Base-by-base conservation (phyloP, 1,284 basidiomycete species). In the Ceratorhiza oryzae-sativae region DNA sequence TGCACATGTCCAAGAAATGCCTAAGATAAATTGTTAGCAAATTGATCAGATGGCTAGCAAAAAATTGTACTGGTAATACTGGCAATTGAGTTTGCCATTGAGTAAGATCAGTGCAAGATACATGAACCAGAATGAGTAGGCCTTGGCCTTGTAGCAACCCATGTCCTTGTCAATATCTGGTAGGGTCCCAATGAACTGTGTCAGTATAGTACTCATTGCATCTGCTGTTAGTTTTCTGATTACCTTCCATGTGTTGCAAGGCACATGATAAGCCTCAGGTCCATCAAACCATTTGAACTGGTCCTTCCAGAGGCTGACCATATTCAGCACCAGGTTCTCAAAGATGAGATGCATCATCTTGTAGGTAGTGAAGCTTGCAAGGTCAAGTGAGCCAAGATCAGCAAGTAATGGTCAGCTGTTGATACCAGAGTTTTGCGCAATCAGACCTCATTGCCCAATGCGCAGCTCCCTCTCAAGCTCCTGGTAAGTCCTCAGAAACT, bases 61-160 rank as follows among this genome's bases (percentile, higher is more conserved):
- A 12, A 75, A 41, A 32, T 13, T 39, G 55, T 80, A 79, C 10
- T 62, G 45, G 73, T 81, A 78, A 46, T 80, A 81, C 53, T 76
- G 75, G 10, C 60, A 18, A 0, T 39, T 10, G 32, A 81, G 77
- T 6, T 75, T 75, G 39, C 72, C 74, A 23, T 73, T 39, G 2
- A 81, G 76, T 10, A 80, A 42, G 36, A 77, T 73, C 8, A 80
- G 80, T 1, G 73, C 77, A 30, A 80, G 23, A 36, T 77, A 80
- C 27, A 79, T 75, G 25, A 78, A 76, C 81, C 81, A 83, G 71
- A 83, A 81, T 8, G 74, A 74, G 74, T 77, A 82, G 0, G 77
- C 74, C 72, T 83, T 81, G 5, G 82, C 81, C 20, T 79, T 82
- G 65, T 77, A 80, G 1, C 49, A 45, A 0, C 25, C 20, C 1